A percentile compares a stretch with the other conserved stretches of the same genome.
phyloP scores from a whole-genome alignment of 345 rosid genomes.

The Syzygium oleosum region DNA sequence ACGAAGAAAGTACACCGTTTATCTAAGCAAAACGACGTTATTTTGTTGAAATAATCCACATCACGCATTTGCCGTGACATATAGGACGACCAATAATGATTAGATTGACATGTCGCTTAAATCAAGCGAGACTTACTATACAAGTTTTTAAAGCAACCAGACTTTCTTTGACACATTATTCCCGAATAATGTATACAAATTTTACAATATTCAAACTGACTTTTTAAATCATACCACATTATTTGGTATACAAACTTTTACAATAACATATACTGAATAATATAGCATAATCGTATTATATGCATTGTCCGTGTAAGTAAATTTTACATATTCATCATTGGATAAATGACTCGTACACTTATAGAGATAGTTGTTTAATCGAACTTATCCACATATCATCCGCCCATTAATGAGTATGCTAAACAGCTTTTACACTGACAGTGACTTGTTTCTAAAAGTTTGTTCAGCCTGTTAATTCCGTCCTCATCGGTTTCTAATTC shows the following conservation, averaged over 20 bases:
- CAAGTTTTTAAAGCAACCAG: not conserved
- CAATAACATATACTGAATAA: not conserved
- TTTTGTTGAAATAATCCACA: no score
- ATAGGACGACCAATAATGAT: not conserved
- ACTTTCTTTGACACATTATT: not conserved
- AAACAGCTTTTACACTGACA: not conserved
- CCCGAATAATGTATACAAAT: no score
- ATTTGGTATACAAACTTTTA: not conserved
- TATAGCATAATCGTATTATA: not conserved
- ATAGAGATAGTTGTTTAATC: not conserved
- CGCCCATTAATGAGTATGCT: not conserved
- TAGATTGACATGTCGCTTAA: accelerated
- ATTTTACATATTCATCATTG: not conserved
- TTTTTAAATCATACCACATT: no score
- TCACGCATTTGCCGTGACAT: not conserved
- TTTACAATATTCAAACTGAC: no score
- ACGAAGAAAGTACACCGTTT: not conserved
- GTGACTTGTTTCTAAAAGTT: not conserved
- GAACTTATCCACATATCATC: not conserved
- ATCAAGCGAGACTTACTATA: not conserved
- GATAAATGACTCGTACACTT: not conserved
- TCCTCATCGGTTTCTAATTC: not conserved
- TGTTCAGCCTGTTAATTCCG: not conserved
- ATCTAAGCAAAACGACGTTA: not conserved
- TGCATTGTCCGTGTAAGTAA: not conserved